Base-by-base conservation (phyloP, 1,284 basidiomycete species). In the Marasmius fiardii region DNA sequence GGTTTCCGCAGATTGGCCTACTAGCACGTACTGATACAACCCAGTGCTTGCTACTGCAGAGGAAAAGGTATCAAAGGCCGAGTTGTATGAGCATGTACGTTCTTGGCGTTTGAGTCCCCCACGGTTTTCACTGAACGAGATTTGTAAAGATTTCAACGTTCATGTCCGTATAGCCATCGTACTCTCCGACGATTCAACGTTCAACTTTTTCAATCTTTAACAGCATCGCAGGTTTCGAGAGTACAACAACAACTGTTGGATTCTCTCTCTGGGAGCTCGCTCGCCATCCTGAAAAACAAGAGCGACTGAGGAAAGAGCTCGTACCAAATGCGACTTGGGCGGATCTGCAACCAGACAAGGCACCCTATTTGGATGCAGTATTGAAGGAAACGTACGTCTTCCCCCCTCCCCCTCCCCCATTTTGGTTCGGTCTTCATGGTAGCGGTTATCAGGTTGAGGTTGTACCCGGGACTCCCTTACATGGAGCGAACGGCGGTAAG, bases 291-390 rank as follows among this genome's bases (percentile, higher is more conserved):
- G 67, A 68, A 1, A 60, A 70, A 4, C 77, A 79, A 58, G 59
- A 61, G 39, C 64, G 66, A 20, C 65, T 80, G 12, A 69, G 77
- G 14, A 64, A 67, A 18, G 78, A 80, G 57, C 65, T 79, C 18
- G 56, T 70, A 53, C 50, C 66, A 53, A 23, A 43, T 16, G 16
- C 43, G 21, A 56, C 55, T 54, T 67, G 69, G 55, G 66, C 72
- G 20, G 67, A 73, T 45, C 31, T 53, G 3, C 60, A 73, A 47
- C 34, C 34, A 35, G 56, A 66, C 56, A 52, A 63, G 56, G 54
- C 73, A 14, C 51, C 67, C 1, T 77, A 72, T 58, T 67, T 80
- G 43, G 73, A 79, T 52, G 74, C 74, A 1, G 73, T 80, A 47
- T 62, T 69, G 28, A 65, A 66, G 49, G 55, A 58, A 52, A 44